Percentiles rank a stretch among this genome's conserved stretches.
Conservation (phyloP, 202 grass and related monocot genomes). For the Brachypodium distachyon region DNA sequence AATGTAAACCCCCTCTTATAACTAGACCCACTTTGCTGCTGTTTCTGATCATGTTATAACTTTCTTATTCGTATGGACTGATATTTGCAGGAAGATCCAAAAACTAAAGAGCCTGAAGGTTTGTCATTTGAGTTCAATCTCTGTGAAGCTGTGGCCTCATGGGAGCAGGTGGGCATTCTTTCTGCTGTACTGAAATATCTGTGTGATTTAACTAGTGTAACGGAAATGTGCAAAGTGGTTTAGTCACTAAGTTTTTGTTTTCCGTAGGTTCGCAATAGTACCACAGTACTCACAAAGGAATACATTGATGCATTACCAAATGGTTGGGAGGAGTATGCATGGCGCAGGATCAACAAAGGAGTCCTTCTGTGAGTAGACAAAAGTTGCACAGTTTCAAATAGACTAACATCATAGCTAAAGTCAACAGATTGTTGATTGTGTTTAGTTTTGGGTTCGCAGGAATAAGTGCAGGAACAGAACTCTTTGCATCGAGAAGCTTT, state of each 20-base stretch:
- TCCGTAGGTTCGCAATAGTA: conserved; percentile 83
- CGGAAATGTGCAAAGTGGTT: background rate
- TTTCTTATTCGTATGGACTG: conserved; percentile 1
- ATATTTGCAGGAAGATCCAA: conserved; percentile 58
- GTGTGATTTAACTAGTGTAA: background rate
- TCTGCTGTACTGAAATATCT: background rate
- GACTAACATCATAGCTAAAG: background rate
- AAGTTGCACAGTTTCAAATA: conserved; percentile 4
- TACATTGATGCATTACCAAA: conserved; percentile 89
- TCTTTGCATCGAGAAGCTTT: conserved; percentile 86
- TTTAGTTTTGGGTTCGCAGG: conserved; percentile 33
- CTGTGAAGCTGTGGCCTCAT: conserved; percentile 82
- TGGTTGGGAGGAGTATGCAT: conserved; percentile 98
- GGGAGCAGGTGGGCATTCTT: conserved; percentile 65
- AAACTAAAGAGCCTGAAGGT: conserved; percentile 66
- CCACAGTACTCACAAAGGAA: conserved; percentile 89
- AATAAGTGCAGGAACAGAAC: conserved; percentile 73
- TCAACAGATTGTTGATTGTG: conserved; percentile 6
- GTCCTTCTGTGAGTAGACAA: conserved; percentile 59
- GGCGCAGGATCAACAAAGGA: conserved; percentile 98
- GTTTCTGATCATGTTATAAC: background rate
- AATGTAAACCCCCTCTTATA: background rate
- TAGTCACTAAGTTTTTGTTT: background rate
- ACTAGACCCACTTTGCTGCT: background rate
- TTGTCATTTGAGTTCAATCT: conserved; percentile 90